Base-by-base conservation (phyloP, 176 grass and related monocot species). In the Oryza meyeriana region DNA sequence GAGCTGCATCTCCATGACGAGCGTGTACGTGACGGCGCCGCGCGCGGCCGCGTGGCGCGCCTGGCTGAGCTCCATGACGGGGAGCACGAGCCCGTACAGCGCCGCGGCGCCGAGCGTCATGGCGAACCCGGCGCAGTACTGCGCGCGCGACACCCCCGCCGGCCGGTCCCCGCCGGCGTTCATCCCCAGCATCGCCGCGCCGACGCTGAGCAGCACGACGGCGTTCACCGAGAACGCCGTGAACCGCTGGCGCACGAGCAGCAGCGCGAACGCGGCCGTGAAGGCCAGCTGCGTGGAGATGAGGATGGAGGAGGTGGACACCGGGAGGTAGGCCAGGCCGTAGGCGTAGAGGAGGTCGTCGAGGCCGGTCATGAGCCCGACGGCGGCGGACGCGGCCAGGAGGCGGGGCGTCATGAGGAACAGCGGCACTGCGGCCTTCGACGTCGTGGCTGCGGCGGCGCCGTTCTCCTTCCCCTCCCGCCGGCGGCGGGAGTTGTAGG, bases 1-100 rank as follows among this genome's bases (percentile, higher is more conserved):
- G 50, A 97, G 39, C 81, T 94, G 92, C 90, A 97, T 92, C 92
- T 97, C 95, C 86, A 91, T 81, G 69, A 92, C 86, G 68, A 98
- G 63, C 30, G 88, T 89, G 86, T 93, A 94, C 36, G 22, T 87
- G 8, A 94, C 78, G 22, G 76, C 61, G 20, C 33, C 79, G 7
- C 67, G 24, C 74, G 28, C 69, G 55, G 83, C 71, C 6, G 84
- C 81, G 74, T 92, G 91, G 11, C 64, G 84, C 79, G 88, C 69
- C 84, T 98, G 93, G 81, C 73, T 86, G 70, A 91, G 83, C 78
- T 98, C 92, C 78, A 98, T 52, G 78, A 86, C 48, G 40, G 92
- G 80, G 28, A 98, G 81, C 40, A 94, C 12, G 34, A 98, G 29
- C 0, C 88, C 90, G 41, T 88, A 94, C 22, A 94, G 74, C 39